Conservation (phyloP, 2,329 filamentous ascomycete genomes). For the Sclerotinia sclerotiorum region DNA sequence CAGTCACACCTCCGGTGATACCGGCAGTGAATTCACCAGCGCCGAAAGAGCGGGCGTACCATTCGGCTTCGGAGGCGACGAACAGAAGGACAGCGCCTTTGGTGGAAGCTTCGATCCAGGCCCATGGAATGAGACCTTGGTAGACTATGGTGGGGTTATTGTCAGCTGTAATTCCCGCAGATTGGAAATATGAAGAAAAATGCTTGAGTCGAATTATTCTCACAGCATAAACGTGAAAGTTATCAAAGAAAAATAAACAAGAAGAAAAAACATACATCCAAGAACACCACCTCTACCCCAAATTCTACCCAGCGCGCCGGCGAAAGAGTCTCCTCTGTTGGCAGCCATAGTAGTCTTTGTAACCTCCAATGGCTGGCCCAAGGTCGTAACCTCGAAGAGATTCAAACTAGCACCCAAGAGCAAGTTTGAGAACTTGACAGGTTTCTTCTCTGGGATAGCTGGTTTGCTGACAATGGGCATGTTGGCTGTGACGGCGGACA, state of each 20-base stretch:
- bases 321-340: constrained; percentile 86
- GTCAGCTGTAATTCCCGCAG: constrained; percentile 29
- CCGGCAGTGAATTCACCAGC: constrained; percentile 84
- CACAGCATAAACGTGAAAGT: background rate
- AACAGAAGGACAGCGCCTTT: constrained; percentile 99
- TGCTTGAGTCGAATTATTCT: background rate
- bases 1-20: constrained; percentile 87
- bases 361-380: constrained; percentile 87
- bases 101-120: constrained; percentile 99
- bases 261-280: constrained; percentile 68
- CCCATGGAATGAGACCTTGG: constrained; percentile 99
- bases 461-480: constrained; percentile 43
- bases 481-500: constrained; percentile 58
- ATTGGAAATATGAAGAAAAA: background rate
- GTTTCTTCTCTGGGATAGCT: constrained; percentile 85
- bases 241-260: background rate
- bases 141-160: constrained; percentile 65
- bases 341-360: constrained; percentile 99
- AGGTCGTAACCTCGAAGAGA: constrained; percentile 53
- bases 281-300: constrained; percentile 91
- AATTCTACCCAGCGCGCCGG: constrained; percentile 76
- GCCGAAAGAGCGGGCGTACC: constrained; percentile 80
- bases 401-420: constrained; percentile 52
- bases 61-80: constrained; percentile 97
- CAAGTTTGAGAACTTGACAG: constrained; percentile 99